Conservation (phyloP, 225 moss, liverwort and hornwort species). For the Thuidium tamariscinum region DNA sequence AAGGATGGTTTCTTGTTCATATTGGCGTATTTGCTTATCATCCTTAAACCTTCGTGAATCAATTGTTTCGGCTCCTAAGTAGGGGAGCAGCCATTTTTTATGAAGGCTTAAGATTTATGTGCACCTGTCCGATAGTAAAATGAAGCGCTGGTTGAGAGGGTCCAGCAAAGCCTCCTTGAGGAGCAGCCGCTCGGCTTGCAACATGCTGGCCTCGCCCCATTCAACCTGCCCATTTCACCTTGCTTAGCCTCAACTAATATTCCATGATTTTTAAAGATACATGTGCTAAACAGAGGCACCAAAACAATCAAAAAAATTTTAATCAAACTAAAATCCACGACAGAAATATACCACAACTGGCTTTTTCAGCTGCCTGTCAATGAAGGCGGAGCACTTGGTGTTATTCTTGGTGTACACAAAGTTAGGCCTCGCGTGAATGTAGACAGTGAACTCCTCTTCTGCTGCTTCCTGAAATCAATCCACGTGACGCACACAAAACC, state of each 20-base stretch:
- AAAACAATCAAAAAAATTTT: background rate
- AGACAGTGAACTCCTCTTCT: conserved; percentile 10
- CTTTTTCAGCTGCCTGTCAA: conserved; percentile 35
- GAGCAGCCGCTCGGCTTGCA: conserved; percentile 77
- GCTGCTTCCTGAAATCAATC: background rate
- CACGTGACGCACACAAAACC: background rate
- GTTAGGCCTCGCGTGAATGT: conserved; percentile 44
- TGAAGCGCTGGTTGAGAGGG: conserved; percentile 65
- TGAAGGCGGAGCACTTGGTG: conserved; percentile 40
- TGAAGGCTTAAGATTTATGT: background rate
- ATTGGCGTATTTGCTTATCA: background rate
- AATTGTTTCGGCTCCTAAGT: background rate
- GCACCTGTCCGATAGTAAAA: conserved; percentile 88
- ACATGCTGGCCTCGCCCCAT: conserved; percentile 90
- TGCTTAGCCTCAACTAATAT: background rate
- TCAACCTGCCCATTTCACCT: conserved; percentile 41
- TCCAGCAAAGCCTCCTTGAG: conserved; percentile 57
- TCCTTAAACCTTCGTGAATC: background rate
- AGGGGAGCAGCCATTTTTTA: background rate
- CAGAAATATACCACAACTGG: conserved; percentile 29
- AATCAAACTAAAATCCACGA: background rate
- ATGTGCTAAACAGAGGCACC: background rate
- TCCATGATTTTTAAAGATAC: background rate
- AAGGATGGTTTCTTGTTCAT: background rate
- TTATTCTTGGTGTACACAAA: conserved; percentile 32